Percentiles rank a stretch among this genome's conserved stretches.
phyloP scores from a whole-genome alignment of 306 rosid species.

The Lablab purpureus region DNA sequence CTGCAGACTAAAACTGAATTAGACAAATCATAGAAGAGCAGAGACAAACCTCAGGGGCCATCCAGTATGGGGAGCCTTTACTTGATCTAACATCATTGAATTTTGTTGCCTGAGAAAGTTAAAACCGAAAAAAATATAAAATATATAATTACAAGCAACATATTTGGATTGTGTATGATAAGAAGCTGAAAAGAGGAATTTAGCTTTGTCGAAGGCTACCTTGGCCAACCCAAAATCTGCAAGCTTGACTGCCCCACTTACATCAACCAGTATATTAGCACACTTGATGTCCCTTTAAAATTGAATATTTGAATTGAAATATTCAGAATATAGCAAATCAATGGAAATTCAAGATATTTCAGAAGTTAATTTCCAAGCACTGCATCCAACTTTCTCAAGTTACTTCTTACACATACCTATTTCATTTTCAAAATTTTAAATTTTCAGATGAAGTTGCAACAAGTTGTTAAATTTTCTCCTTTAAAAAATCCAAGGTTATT shows the following conservation, averaged over 20 bases:
- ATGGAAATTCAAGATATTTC: constrained; percentile 31
- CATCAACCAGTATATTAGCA: constrained; percentile 68
- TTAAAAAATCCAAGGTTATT: neutral
- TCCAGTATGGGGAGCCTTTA: constrained; percentile 74
- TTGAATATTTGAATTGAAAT: constrained; percentile 28
- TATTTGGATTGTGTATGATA: constrained; percentile 13
- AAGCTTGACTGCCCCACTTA: constrained; percentile 62
- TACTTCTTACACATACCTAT: neutral
- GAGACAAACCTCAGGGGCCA: constrained; percentile 73
- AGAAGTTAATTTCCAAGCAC: constrained; percentile 18
- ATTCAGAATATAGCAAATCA: constrained; percentile 36
- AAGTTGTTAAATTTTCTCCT: neutral
- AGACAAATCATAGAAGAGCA: constrained; percentile 33
- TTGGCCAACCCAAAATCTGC: constrained; percentile 78
- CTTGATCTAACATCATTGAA: constrained; percentile 66
- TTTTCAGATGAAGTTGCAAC: neutral
- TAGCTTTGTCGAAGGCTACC: constrained; percentile 48
- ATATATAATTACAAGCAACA: constrained; percentile 21
- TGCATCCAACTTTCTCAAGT: constrained; percentile 6
- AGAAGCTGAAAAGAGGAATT: constrained; percentile 17
- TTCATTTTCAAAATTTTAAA: neutral
- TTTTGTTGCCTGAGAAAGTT: constrained; percentile 60
- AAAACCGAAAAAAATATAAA: constrained; percentile 39
- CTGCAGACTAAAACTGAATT: constrained; percentile 16
- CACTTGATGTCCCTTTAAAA: constrained; percentile 69